A percentile compares a stretch with the other conserved stretches of the same genome.
phyloP scores from a whole-genome alignment of 768 basidiomycete genomes.

The Hericium alpestre region DNA sequence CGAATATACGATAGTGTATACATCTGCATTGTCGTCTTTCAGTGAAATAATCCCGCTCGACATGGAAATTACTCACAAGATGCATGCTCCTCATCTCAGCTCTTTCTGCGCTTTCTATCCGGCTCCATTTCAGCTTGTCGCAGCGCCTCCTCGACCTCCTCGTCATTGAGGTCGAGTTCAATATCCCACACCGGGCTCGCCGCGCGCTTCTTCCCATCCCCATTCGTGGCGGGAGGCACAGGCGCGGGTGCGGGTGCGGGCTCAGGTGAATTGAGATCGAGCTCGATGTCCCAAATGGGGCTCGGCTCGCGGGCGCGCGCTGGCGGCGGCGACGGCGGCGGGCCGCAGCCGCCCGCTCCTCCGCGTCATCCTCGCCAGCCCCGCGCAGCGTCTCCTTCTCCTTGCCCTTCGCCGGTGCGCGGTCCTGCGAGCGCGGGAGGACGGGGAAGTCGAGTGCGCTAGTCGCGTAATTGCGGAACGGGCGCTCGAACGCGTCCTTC shows the following conservation, averaged over 20 bases:
- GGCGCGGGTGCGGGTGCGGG: not conserved
- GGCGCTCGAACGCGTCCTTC: slow-evolving; percentile 83
- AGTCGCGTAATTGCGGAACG: slow-evolving; percentile 64
- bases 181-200: not conserved
- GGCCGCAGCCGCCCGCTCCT: not conserved
- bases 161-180: not conserved
- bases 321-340: not conserved
- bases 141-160: slow-evolving; percentile 1
- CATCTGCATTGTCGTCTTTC: too few species aligned
- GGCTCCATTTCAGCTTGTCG: too few species aligned
- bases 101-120: too few species aligned
- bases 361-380: slow-evolving; percentile 15
- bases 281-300: slow-evolving; percentile 40
- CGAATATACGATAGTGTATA: too few species aligned
- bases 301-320: slow-evolving; percentile 26
- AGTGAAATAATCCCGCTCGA: too few species aligned
- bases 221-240: not conserved
- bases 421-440: not conserved
- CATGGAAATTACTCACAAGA: too few species aligned
- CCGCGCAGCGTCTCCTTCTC: slow-evolving; percentile 6
- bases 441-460: slow-evolving; percentile 21
- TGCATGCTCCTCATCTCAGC: too few species aligned
- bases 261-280: not conserved
- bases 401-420: slow-evolving; percentile 13
- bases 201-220: not conserved